phyloP scores from a whole-genome alignment of 2,329 filamentous ascomycete genomes.

The Cytospora paraplurivora region DNA sequence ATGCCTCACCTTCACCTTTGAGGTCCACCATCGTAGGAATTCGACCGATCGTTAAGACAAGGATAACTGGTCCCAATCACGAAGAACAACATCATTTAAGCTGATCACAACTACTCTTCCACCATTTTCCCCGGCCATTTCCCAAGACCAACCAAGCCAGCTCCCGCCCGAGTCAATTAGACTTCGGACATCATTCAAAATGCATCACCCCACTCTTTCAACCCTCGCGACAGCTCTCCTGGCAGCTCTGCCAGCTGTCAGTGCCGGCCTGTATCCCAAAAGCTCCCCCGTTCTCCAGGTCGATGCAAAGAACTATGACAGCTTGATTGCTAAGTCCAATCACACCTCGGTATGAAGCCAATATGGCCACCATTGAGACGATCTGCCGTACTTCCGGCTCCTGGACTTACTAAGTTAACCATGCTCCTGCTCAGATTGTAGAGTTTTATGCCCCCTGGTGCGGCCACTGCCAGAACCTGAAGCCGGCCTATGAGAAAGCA shows the following conservation, averaged over 20 bases:
- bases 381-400: neutral
- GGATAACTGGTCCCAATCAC: neutral
- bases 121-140: constrained; percentile 6
- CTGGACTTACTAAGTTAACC: neutral
- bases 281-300: constrained; percentile 86
- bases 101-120: constrained; percentile 1
- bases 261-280: constrained; percentile 76
- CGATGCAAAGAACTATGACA: constrained; percentile 76
- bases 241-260: constrained; percentile 62
- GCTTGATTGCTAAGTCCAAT: constrained; percentile 83
- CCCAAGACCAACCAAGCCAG: constrained; percentile 1
- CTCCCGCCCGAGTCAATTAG: constrained; percentile 5
- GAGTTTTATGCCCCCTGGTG: constrained; percentile 99
- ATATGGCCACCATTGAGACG: neutral
- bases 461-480: constrained; percentile 93
- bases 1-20: constrained; percentile 24
- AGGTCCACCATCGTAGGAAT: constrained; percentile 7
- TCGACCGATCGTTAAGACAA: neutral
- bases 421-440: constrained; percentile 49
- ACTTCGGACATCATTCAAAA: constrained; percentile 36
- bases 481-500: constrained; percentile 93
- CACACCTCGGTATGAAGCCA: constrained; percentile 78
- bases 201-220: constrained; percentile 58
- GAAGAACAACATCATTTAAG: neutral
- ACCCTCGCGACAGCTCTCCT: constrained; percentile 64